Conservation (phyloP, 306 rosid genomes). For the Cicer chorassanicum region DNA sequence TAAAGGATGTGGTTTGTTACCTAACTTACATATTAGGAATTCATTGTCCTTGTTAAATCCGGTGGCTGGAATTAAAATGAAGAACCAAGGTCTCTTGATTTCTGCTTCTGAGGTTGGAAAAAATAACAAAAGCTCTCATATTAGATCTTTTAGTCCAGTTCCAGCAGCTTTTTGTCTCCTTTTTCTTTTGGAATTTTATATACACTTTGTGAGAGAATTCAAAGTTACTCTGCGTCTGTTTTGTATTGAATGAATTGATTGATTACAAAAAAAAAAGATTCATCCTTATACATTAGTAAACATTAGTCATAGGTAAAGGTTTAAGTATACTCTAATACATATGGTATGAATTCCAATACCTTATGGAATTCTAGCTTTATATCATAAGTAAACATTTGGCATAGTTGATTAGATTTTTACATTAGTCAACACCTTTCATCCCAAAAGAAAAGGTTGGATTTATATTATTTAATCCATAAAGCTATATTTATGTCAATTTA, state of each 20-base stretch:
- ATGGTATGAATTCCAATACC: slow-evolving; percentile 28
- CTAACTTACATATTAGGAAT: slow-evolving; percentile 66
- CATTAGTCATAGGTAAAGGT: too few relatives aligned
- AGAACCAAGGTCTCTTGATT: slow-evolving; percentile 48
- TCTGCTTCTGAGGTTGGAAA: slow-evolving; percentile 46
- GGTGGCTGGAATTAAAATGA: slow-evolving; percentile 63
- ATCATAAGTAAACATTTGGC: slow-evolving; percentile 30
- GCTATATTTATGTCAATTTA: background rate
- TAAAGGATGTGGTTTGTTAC: slow-evolving; percentile 81
- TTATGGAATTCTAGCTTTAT: slow-evolving; percentile 31
- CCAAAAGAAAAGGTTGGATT: background rate
- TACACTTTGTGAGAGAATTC: too few relatives aligned
- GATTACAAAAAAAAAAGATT: too few relatives aligned
- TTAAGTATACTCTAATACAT: background rate
- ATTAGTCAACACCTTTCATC: background rate
- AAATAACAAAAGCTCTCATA: slow-evolving; percentile 52
- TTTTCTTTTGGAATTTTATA: background rate
- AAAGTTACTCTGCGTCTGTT: too few relatives aligned
- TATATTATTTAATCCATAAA: slow-evolving; percentile 12
- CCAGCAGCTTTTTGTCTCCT: slow-evolving; percentile 48
- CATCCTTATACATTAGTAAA: too few relatives aligned
- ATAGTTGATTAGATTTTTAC: slow-evolving; percentile 17
- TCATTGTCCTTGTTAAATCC: slow-evolving; percentile 72
- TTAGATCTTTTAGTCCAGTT: slow-evolving; percentile 62
- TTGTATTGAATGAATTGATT: too few relatives aligned